Base-by-base conservation (phyloP, 2,329 filamentous ascomycete genomes). In the Clathrospora elynae region DNA sequence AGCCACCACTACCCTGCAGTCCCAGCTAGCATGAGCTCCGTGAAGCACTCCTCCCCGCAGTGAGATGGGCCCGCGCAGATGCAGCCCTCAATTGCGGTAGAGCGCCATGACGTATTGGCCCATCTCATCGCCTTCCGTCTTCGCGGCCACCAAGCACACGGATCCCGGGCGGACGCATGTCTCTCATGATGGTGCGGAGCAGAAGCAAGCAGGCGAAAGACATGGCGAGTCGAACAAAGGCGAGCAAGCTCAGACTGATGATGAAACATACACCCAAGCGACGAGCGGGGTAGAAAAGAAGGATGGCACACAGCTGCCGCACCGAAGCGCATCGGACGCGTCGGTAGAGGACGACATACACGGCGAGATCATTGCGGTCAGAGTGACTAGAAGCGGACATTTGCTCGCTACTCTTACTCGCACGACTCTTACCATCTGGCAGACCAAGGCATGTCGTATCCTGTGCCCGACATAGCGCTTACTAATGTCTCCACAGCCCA, bases 341-440 rank as follows among this genome's bases (percentile, higher is more conserved):
- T 35, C 54, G 24, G 50, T 58, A 20, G 62, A 71, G 42, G 62
- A 68, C 25, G 63, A 71, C 41, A 55, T 71, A 16, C 61, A 81
- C 76, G 63, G 86, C 87, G 64, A 81, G 79, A 83, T 96, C 40
- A 74, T 89, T 49, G 87, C 88, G 5, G 75, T 96, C 39, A 83
- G 84, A 52, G 81, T 90, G 26, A 88, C 91, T 2, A 83, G 91
- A 30, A 85, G 81, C 42, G 91, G 91, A 26, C 86, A 91, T 61
- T 74, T 87, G 49, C 96, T 99, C 72, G 88, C 88, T 36, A 90
- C 90, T 32, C 89, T 96, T 64, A 96, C 92, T 1, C 75, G 81
- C 4, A 88, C 88, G 2, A 87, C 88, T 9, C 83, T 99, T 68
- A 90, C 88, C n/a, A 80, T 99, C 55, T 99, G 93, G 93, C 93